phyloP scores from a whole-genome alignment of 164 flowering plant genomes.

The Vitis cinerea region DNA sequence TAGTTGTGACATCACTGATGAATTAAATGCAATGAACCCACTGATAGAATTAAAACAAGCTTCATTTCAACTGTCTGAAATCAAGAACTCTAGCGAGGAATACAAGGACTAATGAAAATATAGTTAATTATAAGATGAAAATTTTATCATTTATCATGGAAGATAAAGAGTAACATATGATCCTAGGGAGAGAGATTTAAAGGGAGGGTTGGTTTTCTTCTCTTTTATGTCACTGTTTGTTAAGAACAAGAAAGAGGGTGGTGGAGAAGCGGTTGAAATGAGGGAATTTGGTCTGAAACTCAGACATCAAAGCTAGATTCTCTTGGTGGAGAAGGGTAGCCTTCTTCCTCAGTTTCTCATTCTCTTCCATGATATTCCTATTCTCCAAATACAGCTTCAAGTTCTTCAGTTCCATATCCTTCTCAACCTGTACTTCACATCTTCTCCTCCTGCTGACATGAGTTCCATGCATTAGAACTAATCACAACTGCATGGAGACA shows the following conservation, averaged over 20 bases:
- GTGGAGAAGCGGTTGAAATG: constrained; percentile 9
- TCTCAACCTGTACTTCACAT: constrained; percentile 6
- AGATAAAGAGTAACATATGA: background rate
- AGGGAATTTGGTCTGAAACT: constrained; percentile 31
- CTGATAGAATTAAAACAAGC: too few relatives aligned
- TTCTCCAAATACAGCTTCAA: constrained; percentile 55
- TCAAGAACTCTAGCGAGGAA: too few relatives aligned
- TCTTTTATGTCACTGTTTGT: background rate
- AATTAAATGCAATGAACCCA: too few relatives aligned
- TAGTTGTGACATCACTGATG: too few relatives aligned
- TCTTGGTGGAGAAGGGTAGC: constrained; percentile 48
- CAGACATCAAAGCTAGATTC: constrained; percentile 38
- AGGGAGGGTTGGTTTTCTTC: too few relatives aligned
- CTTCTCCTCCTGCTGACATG: constrained; percentile 17
- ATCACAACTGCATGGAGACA: background rate
- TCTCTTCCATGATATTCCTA: constrained; percentile 49
- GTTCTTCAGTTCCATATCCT: constrained; percentile 40
- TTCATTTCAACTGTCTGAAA: too few relatives aligned
- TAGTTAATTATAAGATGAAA: background rate
- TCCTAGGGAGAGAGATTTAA: background rate
- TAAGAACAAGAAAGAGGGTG: constrained; percentile 11
- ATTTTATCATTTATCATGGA: background rate
- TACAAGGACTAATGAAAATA: background rate
- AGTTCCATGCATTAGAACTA: too few relatives aligned
- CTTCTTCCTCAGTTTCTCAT: constrained; percentile 48